Conservation (phyloP, 2,329 filamentous ascomycete genomes). For the Sarocladium brachiariae region DNA sequence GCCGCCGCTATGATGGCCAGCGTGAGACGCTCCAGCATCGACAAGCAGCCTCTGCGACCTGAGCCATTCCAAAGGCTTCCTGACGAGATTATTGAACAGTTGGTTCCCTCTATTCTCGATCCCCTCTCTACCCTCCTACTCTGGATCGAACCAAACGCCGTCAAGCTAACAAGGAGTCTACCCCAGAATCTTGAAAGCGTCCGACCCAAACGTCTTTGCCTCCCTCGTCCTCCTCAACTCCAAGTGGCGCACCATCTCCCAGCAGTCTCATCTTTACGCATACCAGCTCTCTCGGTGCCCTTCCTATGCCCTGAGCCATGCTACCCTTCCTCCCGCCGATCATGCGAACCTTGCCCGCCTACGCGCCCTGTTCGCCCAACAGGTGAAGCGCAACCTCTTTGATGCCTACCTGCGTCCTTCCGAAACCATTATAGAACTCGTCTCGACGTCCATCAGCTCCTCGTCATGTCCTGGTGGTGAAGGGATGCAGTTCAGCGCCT, state of each 20-base stretch:
- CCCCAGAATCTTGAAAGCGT: constrained; percentile 51
- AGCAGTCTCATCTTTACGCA: constrained; percentile 56
- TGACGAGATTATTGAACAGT: constrained; percentile 66
- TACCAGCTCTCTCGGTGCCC: constrained; percentile 56
- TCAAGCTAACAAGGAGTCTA: background rate
- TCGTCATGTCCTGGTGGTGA: constrained; percentile 78
- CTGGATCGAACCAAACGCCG: background rate
- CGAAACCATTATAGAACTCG: constrained; percentile 67
- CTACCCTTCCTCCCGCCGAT: constrained; percentile 28
- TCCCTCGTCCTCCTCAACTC: constrained; percentile 59
- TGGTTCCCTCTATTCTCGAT: constrained; percentile 21
- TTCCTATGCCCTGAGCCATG: constrained; percentile 48
- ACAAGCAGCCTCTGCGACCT: constrained; percentile 24
- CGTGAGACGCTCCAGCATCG: constrained; percentile 24
- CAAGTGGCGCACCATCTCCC: constrained; percentile 58
- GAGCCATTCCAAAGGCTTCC: constrained; percentile 50
- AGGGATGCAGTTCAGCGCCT: constrained; percentile 77
- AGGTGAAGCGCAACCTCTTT: constrained; percentile 72
- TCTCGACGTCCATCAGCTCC: constrained; percentile 78
- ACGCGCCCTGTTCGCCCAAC: constrained; percentile 58
- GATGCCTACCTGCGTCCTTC: constrained; percentile 66
- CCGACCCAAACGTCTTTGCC: constrained; percentile 58
- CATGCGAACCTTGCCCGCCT: constrained; percentile 51
- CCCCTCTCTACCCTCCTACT: background rate
- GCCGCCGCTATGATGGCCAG: constrained; percentile 17